Evolutionary conservation across 2,329 filamentous ascomycete species (phyloP), one percentile per base, ranked within the genome.

Genomic region (Xenosphaeropsis pyriputrescens): DNA sequence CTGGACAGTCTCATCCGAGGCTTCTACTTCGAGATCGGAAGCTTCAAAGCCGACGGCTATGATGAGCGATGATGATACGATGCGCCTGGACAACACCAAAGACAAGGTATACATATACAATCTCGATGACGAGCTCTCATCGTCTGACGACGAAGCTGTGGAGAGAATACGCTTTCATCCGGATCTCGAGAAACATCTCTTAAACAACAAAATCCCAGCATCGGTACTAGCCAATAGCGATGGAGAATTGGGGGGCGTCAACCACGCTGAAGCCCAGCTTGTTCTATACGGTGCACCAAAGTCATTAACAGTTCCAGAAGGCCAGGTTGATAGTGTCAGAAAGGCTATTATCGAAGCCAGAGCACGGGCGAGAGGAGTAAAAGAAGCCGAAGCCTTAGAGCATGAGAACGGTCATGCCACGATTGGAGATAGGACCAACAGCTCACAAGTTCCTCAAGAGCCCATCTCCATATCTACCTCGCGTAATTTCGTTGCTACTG

Each of bases 61-160:
- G 12, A 9, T 26, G 22, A 52, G 54, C 15, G 62, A 72, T 44
- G 62, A 72, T 44, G 79, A 85, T 47, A 53, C 58, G 40, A 95
- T 96, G 89, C 71, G 81, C 40, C 56, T 96, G 43, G 88, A 96
- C 60, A 79, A 94, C 59, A 50, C 83, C 22, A 82, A 83, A 50
- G 70, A 93, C 62, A 84, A 81, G 53, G 75, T 95, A 42, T 95
- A 91, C 66, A 86, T 98, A 49, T 79, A 88, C 64, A 78, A 93
- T 58, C 67, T 98, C 8, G 86, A 93, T 54, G 81, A 81, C 49
- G 89, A 96, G 60, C 71, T 96, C 34, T 79, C 79, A 12, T 74
- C 81, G 42, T 62, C 67, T 35, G 67, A 75, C 39, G 60, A 64
- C 36, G 66, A 70, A 43, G 22, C 22, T 9, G 8, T 9, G 7